Percentiles rank a stretch among this genome's conserved stretches.
Conservation (phyloP, 441 rosid genomes). For the Pelargonium fulgidum region DNA sequence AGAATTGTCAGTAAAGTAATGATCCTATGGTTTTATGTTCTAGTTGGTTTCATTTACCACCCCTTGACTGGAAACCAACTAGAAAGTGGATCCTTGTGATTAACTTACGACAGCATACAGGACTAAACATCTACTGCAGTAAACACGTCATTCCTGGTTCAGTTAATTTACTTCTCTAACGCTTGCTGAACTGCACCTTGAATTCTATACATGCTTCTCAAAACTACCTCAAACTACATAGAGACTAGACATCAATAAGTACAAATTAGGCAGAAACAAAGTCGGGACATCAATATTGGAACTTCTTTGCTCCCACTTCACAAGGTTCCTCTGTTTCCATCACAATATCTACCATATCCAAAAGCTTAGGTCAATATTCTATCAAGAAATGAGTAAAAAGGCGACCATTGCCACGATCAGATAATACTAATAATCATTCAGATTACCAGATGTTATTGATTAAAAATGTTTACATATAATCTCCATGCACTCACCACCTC, state of each 20-base stretch:
- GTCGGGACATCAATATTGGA: not conserved
- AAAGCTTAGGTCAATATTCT: too few species aligned
- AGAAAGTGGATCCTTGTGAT: slow-evolving; percentile 1
- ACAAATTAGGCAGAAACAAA: not conserved
- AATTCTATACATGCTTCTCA: not conserved
- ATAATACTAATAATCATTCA: too few species aligned
- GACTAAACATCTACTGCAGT: not conserved
- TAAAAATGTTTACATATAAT: too few species aligned
- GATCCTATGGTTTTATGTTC: slow-evolving; percentile 3
- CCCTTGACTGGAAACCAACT: not conserved
- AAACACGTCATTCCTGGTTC: not conserved
- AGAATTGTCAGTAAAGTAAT: not conserved
- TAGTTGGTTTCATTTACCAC: not conserved
- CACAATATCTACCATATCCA: too few species aligned
- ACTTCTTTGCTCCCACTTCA: not conserved
- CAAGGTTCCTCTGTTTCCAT: too few species aligned
- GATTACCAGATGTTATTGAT: too few species aligned
- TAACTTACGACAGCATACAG: not conserved
- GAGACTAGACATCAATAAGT: not conserved
- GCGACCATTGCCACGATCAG: too few species aligned
- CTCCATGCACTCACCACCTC: too few species aligned
- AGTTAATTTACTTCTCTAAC: too few species aligned
- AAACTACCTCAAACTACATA: not conserved
- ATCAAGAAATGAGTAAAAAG: too few species aligned
- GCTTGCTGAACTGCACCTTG: not conserved